A percentile compares a stretch with the other conserved stretches of the same genome.
Conservation (phyloP, 1,284 basidiomycete species). For the Apiotrichum sp. region DNA sequence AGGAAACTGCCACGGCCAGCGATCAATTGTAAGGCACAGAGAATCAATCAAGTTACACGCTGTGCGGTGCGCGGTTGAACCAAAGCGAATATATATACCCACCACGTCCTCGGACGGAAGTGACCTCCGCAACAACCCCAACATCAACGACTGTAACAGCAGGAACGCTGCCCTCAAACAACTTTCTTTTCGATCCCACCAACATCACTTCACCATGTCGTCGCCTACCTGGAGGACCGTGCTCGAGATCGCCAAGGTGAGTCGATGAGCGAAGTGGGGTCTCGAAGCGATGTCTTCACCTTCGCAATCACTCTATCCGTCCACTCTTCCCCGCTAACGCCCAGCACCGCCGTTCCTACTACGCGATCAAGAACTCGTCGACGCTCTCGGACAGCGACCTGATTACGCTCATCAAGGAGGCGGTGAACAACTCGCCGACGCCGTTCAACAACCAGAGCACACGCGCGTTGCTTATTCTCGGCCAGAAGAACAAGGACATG, state of each 20-base stretch:
- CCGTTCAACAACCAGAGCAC: slow-evolving; percentile 49
- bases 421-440: slow-evolving; percentile 47
- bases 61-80: no score
- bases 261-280: not conserved
- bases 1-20: no score
- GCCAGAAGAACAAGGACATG: slow-evolving; percentile 45
- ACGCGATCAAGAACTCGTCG: slow-evolving; percentile 43
- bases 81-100: no score
- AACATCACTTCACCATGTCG: not conserved
- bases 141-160: no score
- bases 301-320: no score
- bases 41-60: no score
- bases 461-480: slow-evolving; percentile 48
- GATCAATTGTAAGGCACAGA: no score
- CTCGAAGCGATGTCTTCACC: no score
- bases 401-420: slow-evolving; percentile 43
- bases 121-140: no score
- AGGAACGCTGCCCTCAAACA: no score
- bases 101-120: no score
- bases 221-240: slow-evolving; percentile 1
- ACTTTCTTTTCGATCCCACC: no score
- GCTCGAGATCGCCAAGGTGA: slow-evolving; percentile 1
- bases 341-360: slow-evolving; percentile 45
- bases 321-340: not conserved
- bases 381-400: slow-evolving; percentile 44